These are phyloP conservation scores for Smittium culicis DNA, from an alignment of 371 early-diverging fungal species.

Conservation along the genomic window DNA sequence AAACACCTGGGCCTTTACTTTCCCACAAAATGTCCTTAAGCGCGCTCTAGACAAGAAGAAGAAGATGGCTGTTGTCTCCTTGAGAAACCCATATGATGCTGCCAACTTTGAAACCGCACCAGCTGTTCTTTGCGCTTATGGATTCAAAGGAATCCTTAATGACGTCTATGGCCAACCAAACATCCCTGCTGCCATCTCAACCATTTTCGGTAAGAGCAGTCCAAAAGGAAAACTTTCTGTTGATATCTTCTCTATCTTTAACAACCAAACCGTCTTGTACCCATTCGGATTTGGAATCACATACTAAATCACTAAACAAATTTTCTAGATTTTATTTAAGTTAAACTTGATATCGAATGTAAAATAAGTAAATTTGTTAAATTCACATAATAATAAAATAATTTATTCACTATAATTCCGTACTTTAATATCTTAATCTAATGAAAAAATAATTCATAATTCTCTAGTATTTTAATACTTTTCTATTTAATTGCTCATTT, in stretches of 20 bases:
- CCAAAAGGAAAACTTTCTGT: conserved; percentile 11
- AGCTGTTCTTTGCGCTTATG: conserved; percentile 5
- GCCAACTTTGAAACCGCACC: conserved; percentile 6
- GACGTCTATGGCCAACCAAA: conserved; percentile 1
- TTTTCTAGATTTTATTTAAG: too few relatives aligned
- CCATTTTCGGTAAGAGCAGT: background rate
- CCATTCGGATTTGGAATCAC: conserved; percentile 9
- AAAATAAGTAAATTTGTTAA: too few relatives aligned
- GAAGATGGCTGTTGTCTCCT: background rate
- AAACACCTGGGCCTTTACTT: background rate
- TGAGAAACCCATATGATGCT: conserved; percentile 10
- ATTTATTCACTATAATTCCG: too few relatives aligned
- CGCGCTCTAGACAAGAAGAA: background rate
- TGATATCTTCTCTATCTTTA: conserved; percentile 7
- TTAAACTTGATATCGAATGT: too few relatives aligned
- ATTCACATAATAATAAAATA: too few relatives aligned
- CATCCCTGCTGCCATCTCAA: conserved; percentile 2
- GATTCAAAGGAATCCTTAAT: conserved; percentile 9
- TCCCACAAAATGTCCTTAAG: background rate
- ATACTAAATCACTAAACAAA: too few relatives aligned
- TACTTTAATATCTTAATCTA: too few relatives aligned
- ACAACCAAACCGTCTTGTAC: background rate
- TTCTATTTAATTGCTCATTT: too few relatives aligned
- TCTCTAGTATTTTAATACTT: too few relatives aligned
- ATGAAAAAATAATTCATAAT: too few relatives aligned